Percentiles rank a stretch among this genome's conserved stretches.
Evolutionary conservation across 2,329 filamentous ascomycete species (phyloP).

Genomic region (Colletotrichum cereale): DNA sequence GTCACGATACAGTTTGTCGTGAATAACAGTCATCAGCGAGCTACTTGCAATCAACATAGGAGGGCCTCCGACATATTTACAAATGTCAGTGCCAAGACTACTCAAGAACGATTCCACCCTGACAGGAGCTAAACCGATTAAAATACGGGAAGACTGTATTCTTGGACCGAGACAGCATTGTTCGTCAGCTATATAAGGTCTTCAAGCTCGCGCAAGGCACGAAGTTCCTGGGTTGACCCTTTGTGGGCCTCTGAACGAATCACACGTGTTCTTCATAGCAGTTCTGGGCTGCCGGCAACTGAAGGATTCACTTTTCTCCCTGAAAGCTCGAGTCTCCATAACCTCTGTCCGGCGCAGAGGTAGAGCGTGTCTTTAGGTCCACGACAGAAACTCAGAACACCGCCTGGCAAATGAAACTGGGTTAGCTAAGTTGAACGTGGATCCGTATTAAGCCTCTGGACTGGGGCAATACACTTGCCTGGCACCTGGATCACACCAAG

Average conservation of each 20-base stretch:
- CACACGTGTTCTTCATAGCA: background rate
- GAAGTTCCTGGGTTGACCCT: background rate
- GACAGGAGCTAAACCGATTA: background rate
- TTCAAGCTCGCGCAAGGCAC: background rate
- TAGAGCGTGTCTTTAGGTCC: constrained; percentile 58
- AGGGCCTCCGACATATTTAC: background rate
- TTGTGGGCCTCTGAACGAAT: background rate
- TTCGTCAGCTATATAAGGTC: background rate
- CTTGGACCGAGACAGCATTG: background rate
- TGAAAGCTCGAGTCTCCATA: constrained; percentile 57
- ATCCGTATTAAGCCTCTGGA: background rate
- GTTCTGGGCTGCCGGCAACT: background rate
- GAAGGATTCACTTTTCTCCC: too few relatives aligned
- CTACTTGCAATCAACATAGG: background rate
- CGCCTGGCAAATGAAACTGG: constrained; percentile 44
- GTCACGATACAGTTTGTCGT: background rate
- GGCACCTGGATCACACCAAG: constrained; percentile 57
- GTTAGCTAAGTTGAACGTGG: background rate
- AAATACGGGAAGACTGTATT: background rate
- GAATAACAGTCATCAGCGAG: background rate
- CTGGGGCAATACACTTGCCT: constrained; percentile 44
- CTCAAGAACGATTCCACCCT: background rate
- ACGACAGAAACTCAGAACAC: constrained; percentile 60
- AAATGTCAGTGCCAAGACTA: background rate
- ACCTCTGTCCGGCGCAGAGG: constrained; percentile 59